Evolutionary conservation across 2,329 filamentous ascomycete species (phyloP).

Genomic region (Paraconiothyrium brasiliense): DNA sequence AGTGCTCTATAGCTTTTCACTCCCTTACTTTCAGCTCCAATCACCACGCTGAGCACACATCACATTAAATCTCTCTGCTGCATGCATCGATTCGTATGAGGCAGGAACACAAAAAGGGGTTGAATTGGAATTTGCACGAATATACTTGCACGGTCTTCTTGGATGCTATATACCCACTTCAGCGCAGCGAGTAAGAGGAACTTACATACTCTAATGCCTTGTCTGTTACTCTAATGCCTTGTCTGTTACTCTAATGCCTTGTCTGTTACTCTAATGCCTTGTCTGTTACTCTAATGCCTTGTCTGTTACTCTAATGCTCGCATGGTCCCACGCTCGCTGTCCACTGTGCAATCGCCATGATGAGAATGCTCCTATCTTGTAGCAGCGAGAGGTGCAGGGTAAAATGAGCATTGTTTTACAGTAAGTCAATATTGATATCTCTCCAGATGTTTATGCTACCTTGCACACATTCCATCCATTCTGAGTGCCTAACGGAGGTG

Average conservation of each 20-base stretch:
- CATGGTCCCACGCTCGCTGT: too few relatives aligned
- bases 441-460: not conserved
- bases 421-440: not conserved
- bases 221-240: too few relatives aligned
- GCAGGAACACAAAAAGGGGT: not conserved
- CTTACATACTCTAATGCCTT: too few relatives aligned
- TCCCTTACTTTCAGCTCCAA: not conserved
- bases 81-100: not conserved
- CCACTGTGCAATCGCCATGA: too few relatives aligned
- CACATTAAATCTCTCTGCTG: not conserved
- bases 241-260: too few relatives aligned
- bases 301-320: too few relatives aligned
- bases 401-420: too few relatives aligned
- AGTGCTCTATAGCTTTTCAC: not conserved
- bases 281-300: too few relatives aligned
- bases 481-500: not conserved
- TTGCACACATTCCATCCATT: not conserved
- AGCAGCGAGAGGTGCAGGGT: not conserved
- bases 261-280: too few relatives aligned
- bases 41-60: not conserved
- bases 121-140: not conserved
- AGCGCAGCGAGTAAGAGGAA: not conserved
- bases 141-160: not conserved
- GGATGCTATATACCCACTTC: conserved; percentile 15
- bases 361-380: not conserved